phyloP scores from a whole-genome alignment of 2,329 filamentous ascomycete species.

The Epichloe bromicola region DNA sequence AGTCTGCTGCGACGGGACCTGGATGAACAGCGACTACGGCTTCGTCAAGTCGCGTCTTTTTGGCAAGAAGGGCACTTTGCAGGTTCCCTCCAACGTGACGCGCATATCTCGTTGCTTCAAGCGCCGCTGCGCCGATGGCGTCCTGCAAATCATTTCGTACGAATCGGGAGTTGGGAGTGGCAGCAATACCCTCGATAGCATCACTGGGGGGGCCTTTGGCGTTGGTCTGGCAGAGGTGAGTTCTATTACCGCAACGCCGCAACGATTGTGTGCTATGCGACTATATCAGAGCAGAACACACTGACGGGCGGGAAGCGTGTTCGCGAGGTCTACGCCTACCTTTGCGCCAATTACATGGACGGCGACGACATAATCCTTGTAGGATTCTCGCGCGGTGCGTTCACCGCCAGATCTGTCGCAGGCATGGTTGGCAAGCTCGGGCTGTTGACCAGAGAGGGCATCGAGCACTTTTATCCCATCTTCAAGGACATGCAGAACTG shows the following conservation, averaged over 20 bases:
- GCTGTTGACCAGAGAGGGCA: constrained; percentile 37
- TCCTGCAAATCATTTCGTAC: constrained; percentile 46
- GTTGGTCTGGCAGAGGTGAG: constrained; percentile 38
- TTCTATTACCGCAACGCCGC: not conserved
- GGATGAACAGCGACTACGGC: constrained; percentile 39
- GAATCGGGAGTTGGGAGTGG: constrained; percentile 47
- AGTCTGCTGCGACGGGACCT: constrained; percentile 40
- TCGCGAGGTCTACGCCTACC: constrained; percentile 48
- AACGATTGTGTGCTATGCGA: not conserved
- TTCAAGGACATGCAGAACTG: constrained; percentile 45
- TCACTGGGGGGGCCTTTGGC: constrained; percentile 43
- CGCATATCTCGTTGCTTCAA: constrained; percentile 45
- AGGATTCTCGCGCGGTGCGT: constrained; percentile 46
- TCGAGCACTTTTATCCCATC: constrained; percentile 41
- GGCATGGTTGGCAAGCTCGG: constrained; percentile 39
- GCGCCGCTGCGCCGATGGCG: constrained; percentile 35
- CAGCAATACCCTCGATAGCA: constrained; percentile 32
- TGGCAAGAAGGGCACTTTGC: constrained; percentile 26
- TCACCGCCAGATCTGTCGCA: constrained; percentile 43
- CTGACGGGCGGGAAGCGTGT: constrained; percentile 27
- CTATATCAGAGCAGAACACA: too few species aligned
- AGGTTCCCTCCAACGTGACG: constrained; percentile 47
- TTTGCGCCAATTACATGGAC: constrained; percentile 47
- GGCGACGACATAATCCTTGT: constrained; percentile 44
- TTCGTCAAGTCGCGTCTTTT: constrained; percentile 27